Conservation (phyloP, 176 grass and related monocot species). For the Themeda triandra region DNA sequence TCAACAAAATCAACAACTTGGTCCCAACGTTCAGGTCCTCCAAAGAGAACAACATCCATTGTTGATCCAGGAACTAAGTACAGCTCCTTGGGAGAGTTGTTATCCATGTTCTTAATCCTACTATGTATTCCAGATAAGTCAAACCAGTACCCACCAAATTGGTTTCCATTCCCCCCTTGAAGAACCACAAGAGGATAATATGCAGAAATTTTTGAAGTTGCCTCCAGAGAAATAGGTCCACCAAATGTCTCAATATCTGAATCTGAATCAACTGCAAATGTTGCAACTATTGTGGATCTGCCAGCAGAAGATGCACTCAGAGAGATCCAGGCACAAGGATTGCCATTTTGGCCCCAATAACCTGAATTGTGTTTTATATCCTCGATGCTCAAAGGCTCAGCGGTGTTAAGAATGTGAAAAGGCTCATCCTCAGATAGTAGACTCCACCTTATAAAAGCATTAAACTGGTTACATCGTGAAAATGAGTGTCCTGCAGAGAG, state of each 20-base stretch:
- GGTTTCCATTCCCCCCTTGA: constrained; percentile 81
- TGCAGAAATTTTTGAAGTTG: constrained; percentile 65
- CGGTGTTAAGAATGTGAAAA: constrained; percentile 65
- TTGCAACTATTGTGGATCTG: constrained; percentile 65
- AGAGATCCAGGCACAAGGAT: constrained; percentile 72
- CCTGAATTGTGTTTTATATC: constrained; percentile 26
- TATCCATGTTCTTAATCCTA: constrained; percentile 42
- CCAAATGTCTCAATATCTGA: constrained; percentile 48
- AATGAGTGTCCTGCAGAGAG: constrained; percentile 59
- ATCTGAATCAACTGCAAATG: constrained; percentile 53
- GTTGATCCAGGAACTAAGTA: constrained; percentile 88
- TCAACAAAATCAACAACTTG: constrained; percentile 73
- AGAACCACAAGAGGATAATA: constrained; percentile 76
- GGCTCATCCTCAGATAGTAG: constrained; percentile 62
- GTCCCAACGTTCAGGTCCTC: constrained; percentile 88
- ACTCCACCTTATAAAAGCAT: constrained; percentile 73
- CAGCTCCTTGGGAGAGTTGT: constrained; percentile 58
- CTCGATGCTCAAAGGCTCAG: constrained; percentile 20
- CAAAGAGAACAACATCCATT: constrained; percentile 81
- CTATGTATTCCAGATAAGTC: constrained; percentile 49
- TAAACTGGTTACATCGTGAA: constrained; percentile 70
- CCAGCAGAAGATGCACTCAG: constrained; percentile 68
- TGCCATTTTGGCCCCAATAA: constrained; percentile 36
- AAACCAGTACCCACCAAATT: constrained; percentile 90
- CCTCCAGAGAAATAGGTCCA: constrained; percentile 60